These are phyloP conservation scores for Centella asiatica DNA, from an alignment of 129 eudicot genomes.

Conservation along the genomic window DNA sequence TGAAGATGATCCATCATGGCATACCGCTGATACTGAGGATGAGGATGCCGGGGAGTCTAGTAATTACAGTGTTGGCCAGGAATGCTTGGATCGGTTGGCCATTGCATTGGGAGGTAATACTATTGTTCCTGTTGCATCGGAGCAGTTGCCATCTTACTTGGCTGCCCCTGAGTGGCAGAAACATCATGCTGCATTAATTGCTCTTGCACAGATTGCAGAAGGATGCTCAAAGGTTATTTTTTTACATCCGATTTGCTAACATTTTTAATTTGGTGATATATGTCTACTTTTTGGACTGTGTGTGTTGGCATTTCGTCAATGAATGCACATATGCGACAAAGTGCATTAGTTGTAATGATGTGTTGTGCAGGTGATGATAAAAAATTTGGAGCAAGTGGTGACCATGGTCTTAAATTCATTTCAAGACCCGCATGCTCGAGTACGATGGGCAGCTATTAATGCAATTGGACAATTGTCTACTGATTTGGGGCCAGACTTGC, in stretches of 20 bases:
- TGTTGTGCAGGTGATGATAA: conserved; percentile 71
- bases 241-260: neutral
- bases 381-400: conserved; percentile 91
- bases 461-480: conserved; percentile 99
- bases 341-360: neutral
- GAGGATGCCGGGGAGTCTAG: conserved; percentile 93
- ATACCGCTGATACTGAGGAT: conserved; percentile 69
- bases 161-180: conserved; percentile 97
- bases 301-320: neutral
- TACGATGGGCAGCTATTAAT: conserved; percentile 98
- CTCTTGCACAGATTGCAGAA: conserved; percentile 90
- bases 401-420: conserved; percentile 83
- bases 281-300: neutral
- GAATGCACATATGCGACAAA: neutral
- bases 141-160: conserved; percentile 67
- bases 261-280: neutral
- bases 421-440: conserved; percentile 96
- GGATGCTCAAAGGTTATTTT: conserved; percentile 77
- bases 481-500: conserved; percentile 97
- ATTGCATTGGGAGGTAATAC: conserved; percentile 87
- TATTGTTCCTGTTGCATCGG: conserved; percentile 91
- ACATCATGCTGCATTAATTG: conserved; percentile 87
- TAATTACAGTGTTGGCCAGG: conserved; percentile 86
- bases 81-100: conserved; percentile 82
- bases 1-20: conserved; percentile 88